These are phyloP conservation scores for Cytospora leucostoma DNA, from an alignment of 2,329 filamentous ascomycete species.

Conservation along the genomic window DNA sequence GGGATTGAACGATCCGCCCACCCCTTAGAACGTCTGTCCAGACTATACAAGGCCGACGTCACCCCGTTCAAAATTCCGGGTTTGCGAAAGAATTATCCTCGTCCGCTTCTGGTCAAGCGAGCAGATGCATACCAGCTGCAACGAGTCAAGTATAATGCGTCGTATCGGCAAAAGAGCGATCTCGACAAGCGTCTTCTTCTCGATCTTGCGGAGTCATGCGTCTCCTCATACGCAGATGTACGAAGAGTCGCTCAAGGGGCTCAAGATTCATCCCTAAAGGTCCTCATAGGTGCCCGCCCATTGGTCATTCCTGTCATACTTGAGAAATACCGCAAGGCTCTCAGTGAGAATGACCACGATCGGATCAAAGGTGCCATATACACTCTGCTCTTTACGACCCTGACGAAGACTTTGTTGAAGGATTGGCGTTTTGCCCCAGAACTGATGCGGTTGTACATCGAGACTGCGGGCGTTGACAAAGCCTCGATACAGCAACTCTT, in stretches of 20 bases:
- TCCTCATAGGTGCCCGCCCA: slow-evolving; percentile 81
- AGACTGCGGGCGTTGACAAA: slow-evolving; percentile 87
- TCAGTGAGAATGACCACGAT: slow-evolving; percentile 80
- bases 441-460: slow-evolving; percentile 87
- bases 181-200: slow-evolving; percentile 82
- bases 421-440: slow-evolving; percentile 95
- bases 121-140: slow-evolving; percentile 95
- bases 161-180: slow-evolving; percentile 83
- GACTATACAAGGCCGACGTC: slow-evolving; percentile 83
- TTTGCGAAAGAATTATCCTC: slow-evolving; percentile 86
- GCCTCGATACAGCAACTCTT: slow-evolving; percentile 91
- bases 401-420: slow-evolving; percentile 82
- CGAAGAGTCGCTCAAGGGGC: slow-evolving; percentile 91
- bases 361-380: slow-evolving; percentile 95
- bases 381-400: slow-evolving; percentile 82
- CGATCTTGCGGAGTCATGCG: slow-evolving; percentile 85
- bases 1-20: slow-evolving; percentile 95
- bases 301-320: slow-evolving; percentile 89
- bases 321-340: slow-evolving; percentile 72
- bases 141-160: slow-evolving; percentile 90
- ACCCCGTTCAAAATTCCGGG: slow-evolving; percentile 94
- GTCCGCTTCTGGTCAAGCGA: slow-evolving; percentile 86
- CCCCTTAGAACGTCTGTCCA: slow-evolving; percentile 81
- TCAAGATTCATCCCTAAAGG: slow-evolving; percentile 90
- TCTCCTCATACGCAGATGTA: slow-evolving; percentile 92